These are phyloP conservation scores for Wickerhamomyces ciferrii DNA, from an alignment of 805 yeast genomes.

Conservation along the genomic window DNA sequence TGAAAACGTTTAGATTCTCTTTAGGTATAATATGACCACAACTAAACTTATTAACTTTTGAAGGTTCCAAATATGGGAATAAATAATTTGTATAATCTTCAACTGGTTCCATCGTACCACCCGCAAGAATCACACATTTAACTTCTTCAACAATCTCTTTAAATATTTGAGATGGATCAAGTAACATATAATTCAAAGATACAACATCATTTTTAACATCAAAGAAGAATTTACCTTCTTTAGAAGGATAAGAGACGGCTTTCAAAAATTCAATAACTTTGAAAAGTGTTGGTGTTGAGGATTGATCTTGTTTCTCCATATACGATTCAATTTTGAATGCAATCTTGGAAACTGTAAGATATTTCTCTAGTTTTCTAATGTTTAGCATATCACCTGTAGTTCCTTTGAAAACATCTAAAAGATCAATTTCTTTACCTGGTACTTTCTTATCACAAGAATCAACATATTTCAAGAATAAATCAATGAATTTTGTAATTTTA, in stretches of 20 bases:
- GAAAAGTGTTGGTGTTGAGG: conserved; percentile 48
- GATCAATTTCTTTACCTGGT: conserved; percentile 51
- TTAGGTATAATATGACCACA: conserved; percentile 86
- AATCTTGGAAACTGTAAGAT: conserved; percentile 62
- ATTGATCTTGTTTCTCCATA: conserved; percentile 29
- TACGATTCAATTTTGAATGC: conserved; percentile 82
- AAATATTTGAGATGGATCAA: conserved; percentile 76
- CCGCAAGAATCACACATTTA: conserved; percentile 73
- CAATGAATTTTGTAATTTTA: conserved; percentile 56
- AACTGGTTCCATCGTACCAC: conserved; percentile 94
- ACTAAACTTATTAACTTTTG: conserved; percentile 45
- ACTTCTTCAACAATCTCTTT: conserved; percentile 59
- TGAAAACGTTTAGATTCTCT: conserved; percentile 56
- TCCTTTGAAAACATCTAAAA: conserved; percentile 47
- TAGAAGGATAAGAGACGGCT: conserved; percentile 65
- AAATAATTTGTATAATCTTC: conserved; percentile 63
- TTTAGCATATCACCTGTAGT: conserved; percentile 69
- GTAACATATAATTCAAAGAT: conserved; percentile 58
- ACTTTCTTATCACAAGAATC: conserved; percentile 23
- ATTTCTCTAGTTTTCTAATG: conserved; percentile 58
- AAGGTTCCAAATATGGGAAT: conserved; percentile 48
- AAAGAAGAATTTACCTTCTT: conserved; percentile 77
- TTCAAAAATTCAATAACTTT: conserved; percentile 60
- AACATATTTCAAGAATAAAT: conserved; percentile 45
- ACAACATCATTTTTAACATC: conserved; percentile 29